Conservation (phyloP, 2,329 filamentous ascomycete genomes). For the Sporothrix euskadiensis region DNA sequence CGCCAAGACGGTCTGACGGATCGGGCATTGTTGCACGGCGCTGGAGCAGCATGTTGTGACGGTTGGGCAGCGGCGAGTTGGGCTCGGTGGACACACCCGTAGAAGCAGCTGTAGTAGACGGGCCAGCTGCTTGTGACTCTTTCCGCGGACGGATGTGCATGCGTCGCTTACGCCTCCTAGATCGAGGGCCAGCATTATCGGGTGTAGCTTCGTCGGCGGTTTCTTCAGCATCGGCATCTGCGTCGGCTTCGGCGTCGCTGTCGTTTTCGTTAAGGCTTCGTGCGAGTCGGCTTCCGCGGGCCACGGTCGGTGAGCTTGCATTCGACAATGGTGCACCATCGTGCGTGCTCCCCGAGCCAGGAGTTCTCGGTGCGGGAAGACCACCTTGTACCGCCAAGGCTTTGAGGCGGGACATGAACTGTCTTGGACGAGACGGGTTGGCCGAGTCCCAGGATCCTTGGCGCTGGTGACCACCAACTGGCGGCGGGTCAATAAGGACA, state of each 20-base stretch:
- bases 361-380: slow-evolving; percentile 49
- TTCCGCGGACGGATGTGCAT: slow-evolving; percentile 54
- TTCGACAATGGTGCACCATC: slow-evolving; percentile 43
- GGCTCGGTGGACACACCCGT: slow-evolving; percentile 43
- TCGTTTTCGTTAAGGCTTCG: slow-evolving; percentile 49
- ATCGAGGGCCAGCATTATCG: slow-evolving; percentile 50
- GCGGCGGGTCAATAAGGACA: slow-evolving; percentile 46
- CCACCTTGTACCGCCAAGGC: slow-evolving; percentile 62
- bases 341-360: slow-evolving; percentile 34
- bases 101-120: slow-evolving; percentile 55
- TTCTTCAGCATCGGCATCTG: slow-evolving; percentile 74
- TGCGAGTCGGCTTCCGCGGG: slow-evolving; percentile 43
- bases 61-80: slow-evolving; percentile 45
- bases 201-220: slow-evolving; percentile 73
- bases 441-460: slow-evolving; percentile 67
- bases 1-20: slow-evolving; percentile 58
- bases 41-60: slow-evolving; percentile 58
- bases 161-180: slow-evolving; percentile 64
- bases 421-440: slow-evolving; percentile 62
- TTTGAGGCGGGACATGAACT: slow-evolving; percentile 77
- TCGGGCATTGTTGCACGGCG: slow-evolving; percentile 68
- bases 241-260: slow-evolving; percentile 62
- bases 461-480: slow-evolving; percentile 39
- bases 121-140: slow-evolving; percentile 29
- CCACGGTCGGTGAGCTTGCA: slow-evolving; percentile 51